Base-by-base conservation (phyloP, 1,284 basidiomycete genomes). In the Schizophyllum commune region DNA sequence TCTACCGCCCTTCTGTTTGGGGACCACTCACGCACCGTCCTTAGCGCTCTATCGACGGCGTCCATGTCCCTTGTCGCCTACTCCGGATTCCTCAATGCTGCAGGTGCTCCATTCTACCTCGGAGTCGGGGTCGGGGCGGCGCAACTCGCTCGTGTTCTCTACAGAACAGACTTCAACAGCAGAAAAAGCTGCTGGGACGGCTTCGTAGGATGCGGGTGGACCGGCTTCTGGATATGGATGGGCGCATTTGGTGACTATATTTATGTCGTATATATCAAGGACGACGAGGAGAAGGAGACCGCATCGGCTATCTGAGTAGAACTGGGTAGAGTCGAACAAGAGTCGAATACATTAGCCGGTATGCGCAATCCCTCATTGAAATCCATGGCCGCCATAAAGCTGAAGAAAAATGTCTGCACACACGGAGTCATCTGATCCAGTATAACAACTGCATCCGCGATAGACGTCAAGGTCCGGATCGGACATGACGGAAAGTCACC, bases 1-100 rank as follows among this genome's bases (percentile, higher is more conserved):
- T 96, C 94, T 8, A 99, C 96, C 1, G 97, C 97, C 0, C 80
- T 99, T 56, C 82, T 97, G 53, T 98, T 99, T 72, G 91, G 86
- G 34, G 78, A 85, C 54, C 79, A 83, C 33, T 91, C 94, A 0
- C 86, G 91, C 9, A 83, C 88, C 0, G 86, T 97, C 66, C 83
- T 99, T 51, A 76, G 83, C 9, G 82, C 79, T 9, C 86, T 99
- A 59, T 92, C 93, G 0, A 76, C 80, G 0, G 84, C 87, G 2
- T 89, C 92, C 58, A 71, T 98, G 64, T 86, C 88, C 8, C 73
- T 92, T 58, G 82, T 98, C 62, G 81, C 88, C 0, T 85, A 87
- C 65, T 90, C 94, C 0, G 95, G 95, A 0, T 83, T 87, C 69
- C 71, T 93, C 62, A 91, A 93, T 68, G 83, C 78, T 0, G 88